Evolutionary conservation across 805 yeast species (phyloP).

Genomic region (Candida sithepensis): DNA sequence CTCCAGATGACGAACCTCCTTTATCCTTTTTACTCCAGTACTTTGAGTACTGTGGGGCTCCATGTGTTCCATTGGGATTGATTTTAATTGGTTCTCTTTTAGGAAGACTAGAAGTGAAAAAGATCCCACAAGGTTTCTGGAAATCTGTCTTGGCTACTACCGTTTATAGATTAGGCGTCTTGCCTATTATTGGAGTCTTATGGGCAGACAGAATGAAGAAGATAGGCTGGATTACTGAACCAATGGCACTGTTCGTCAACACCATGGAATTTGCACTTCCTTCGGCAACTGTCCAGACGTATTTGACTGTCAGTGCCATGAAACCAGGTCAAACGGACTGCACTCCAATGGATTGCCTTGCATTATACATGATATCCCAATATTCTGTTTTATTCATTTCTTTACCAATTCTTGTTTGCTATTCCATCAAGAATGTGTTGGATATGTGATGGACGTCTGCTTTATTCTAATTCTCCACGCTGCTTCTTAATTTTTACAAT

Average conservation of each 20-base stretch:
- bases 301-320: slow-evolving; percentile 54
- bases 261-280: slow-evolving; percentile 51
- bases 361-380: slow-evolving; percentile 47
- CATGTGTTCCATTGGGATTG: slow-evolving; percentile 55
- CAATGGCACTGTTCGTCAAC: slow-evolving; percentile 39
- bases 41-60: slow-evolving; percentile 45
- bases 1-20: slow-evolving; percentile 53
- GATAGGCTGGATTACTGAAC: slow-evolving; percentile 46
- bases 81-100: slow-evolving; percentile 51
- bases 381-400: slow-evolving; percentile 43
- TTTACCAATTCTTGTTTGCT: slow-evolving; percentile 51
- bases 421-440: slow-evolving; percentile 30
- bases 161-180: slow-evolving; percentile 36
- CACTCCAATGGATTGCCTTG: slow-evolving; percentile 53
- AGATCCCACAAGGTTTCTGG: slow-evolving; percentile 53
- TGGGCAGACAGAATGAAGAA: slow-evolving; percentile 41
- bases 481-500: too few species aligned
- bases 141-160: slow-evolving; percentile 46
- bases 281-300: slow-evolving; percentile 57
- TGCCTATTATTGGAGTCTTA: slow-evolving; percentile 54
- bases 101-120: slow-evolving; percentile 43
- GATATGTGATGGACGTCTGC: slow-evolving; percentile 15
- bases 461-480: too few species aligned
- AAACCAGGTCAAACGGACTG: slow-evolving; percentile 43
- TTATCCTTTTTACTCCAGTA: slow-evolving; percentile 50